phyloP scores from a whole-genome alignment of 169 alveolate species.

The Theileria parva region DNA sequence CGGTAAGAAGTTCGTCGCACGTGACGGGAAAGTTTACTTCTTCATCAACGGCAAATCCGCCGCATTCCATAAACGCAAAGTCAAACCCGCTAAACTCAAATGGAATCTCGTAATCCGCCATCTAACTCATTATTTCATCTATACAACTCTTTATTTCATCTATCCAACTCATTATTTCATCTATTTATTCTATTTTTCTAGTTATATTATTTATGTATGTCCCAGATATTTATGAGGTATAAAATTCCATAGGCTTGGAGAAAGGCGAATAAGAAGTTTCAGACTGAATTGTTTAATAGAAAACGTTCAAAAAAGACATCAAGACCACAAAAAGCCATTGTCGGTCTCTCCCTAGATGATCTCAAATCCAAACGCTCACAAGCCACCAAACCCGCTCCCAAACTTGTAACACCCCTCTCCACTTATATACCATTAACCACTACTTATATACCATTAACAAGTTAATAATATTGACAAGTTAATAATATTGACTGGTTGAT shows the following conservation, averaged over 20 bases:
- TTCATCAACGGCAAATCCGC: conserved; percentile 89
- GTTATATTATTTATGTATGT: neutral
- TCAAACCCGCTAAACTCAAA: conserved; percentile 93
- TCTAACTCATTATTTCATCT: neutral
- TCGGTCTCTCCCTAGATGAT: conserved; percentile 95
- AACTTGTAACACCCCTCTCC: conserved; percentile 30
- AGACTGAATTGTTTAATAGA: conserved; percentile 70
- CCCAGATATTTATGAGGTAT: no score
- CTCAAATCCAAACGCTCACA: conserved; percentile 74
- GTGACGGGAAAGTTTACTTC: conserved; percentile 93
- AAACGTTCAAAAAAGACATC: conserved; percentile 84
- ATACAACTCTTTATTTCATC: neutral
- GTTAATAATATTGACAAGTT: neutral
- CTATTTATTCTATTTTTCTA: neutral
- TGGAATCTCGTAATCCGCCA: conserved; percentile 88
- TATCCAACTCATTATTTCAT: neutral
- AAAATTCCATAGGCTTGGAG: conserved; percentile 88
- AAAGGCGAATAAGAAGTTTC: conserved; percentile 92
- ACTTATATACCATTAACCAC: conserved; percentile 25
- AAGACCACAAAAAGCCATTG: conserved; percentile 93
- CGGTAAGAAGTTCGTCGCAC: conserved; percentile 93
- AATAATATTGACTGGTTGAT: no score
- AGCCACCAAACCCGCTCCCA: conserved; percentile 51
- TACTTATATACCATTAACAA: neutral
- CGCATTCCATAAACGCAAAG: conserved; percentile 89